A percentile compares a stretch with the other conserved stretches of the same genome.
phyloP scores from a whole-genome alignment of 768 basidiomycete species.

The Boletus coccyginus region DNA sequence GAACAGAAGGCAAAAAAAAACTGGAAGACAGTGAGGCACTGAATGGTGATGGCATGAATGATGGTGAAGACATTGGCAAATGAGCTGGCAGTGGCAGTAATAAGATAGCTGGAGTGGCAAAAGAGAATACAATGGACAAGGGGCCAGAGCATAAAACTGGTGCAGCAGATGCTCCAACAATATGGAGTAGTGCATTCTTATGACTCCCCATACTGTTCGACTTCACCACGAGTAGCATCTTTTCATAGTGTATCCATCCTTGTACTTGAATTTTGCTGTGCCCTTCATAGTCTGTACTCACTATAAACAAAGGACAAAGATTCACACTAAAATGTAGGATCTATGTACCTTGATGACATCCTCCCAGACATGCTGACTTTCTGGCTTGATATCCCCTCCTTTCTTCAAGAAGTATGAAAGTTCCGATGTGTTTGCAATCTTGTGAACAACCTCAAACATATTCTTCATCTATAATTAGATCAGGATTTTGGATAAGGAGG shows the following conservation, averaged over 20 bases:
- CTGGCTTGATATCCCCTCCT: background rate
- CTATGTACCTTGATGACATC: background rate
- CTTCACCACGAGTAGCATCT: background rate
- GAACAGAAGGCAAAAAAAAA: background rate
- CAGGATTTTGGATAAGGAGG: background rate
- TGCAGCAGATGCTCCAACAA: background rate
- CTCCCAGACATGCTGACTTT: background rate
- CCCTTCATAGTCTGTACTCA: background rate
- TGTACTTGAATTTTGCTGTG: background rate
- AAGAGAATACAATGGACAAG: too few relatives aligned
- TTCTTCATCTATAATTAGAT: background rate
- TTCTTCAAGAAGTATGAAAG: background rate
- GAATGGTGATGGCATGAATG: background rate
- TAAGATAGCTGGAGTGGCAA: too few relatives aligned
- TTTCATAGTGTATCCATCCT: background rate
- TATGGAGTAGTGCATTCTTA: background rate
- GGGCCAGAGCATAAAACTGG: background rate
- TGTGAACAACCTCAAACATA: too few relatives aligned
- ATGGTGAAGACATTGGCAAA: too few relatives aligned
- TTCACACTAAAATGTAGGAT: background rate
- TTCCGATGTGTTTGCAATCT: background rate
- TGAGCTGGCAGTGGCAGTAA: too few relatives aligned
- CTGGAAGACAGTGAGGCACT: background rate
- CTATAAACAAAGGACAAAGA: background rate
- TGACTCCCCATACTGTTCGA: background rate